Evolutionary conservation across 2,329 filamentous ascomycete species (phyloP).

Genomic region (Hymenoscyphus fraxineus): DNA sequence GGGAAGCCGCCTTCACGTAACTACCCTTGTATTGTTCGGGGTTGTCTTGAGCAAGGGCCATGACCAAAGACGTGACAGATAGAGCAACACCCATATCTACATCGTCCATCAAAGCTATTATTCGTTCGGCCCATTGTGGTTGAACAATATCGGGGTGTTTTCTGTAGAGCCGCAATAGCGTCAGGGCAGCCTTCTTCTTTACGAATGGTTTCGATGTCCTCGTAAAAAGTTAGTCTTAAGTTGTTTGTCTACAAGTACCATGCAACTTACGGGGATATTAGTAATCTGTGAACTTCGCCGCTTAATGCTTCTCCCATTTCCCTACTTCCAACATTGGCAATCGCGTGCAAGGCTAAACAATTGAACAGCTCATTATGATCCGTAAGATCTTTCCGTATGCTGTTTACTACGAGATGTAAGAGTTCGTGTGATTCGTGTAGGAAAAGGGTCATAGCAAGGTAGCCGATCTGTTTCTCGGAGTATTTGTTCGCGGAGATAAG

Average conservation of each 20-base stretch:
- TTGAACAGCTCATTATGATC: conserved; percentile 98
- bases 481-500: conserved; percentile 96
- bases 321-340: conserved; percentile 92
- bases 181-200: conserved; percentile 97
- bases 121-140: conserved; percentile 94
- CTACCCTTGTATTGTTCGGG: conserved; percentile 91
- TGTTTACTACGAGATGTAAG: conserved; percentile 94
- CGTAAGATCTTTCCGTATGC: conserved; percentile 90
- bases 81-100: conserved; percentile 88
- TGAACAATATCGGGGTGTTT: conserved; percentile 93
- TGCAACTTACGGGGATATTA: conserved; percentile 82
- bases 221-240: conserved; percentile 16
- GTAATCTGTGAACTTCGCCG: conserved; percentile 82
- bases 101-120: conserved; percentile 99
- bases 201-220: conserved; percentile 92
- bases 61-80: conserved; percentile 92
- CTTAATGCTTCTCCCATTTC: conserved; percentile 97
- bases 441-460: conserved; percentile 94
- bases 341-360: conserved; percentile 91
- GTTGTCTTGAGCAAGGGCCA: conserved; percentile 90
- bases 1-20: conserved; percentile 87
- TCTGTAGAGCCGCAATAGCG: conserved; percentile 85
- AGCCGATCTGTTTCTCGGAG: conserved; percentile 98
- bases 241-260: conserved; percentile 2
- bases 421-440: conserved; percentile 96